Base-by-base conservation (phyloP, 805 yeast species). In the Candida endomychidarum region DNA sequence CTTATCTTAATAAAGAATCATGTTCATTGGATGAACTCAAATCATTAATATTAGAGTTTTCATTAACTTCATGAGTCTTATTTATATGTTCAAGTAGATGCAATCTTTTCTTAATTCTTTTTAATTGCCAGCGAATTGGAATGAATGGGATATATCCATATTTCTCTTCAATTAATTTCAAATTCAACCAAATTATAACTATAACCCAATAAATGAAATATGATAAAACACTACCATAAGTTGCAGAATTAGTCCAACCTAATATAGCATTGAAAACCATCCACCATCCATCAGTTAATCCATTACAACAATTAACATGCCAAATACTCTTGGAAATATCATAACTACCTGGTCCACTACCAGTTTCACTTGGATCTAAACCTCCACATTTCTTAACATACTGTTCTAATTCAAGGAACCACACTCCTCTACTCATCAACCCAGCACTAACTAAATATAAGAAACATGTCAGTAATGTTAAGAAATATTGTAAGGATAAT, bases 241-340 rank as follows among this genome's bases (percentile, higher is more conserved):
- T 69, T 12, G 75, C 75, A 12, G 70, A 56, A 44, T 69, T 69
- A 19, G 74, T 67, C 75, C 75, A 69, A 3, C 75, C 75, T 31
- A 69, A 57, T 25, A 69, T 54, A 25, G 75, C 74, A 37, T 67
- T 69, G 44, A 65, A 60, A 12, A 68, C 61, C 74, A 70, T 69
- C 75, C 75, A 69, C 60, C 70, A 65, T 1, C 67, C 65, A 34
- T 68, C 74, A 25, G 68, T 73, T 33, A 57, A 61, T 4, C 75
- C 75, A 43, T 67, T 65, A 43, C 74, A 70, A 48, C 75, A 70
- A 51, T 70, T 68, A 17, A 70, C 74, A 50, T 69, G 75, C 75
- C 75, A 70, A 8, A 70, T 62, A 40, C 68, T 58, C 21, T 50
- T 59, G 30, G 57, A 45, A 21, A 69, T 63, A 40, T 70, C 73